phyloP scores from a whole-genome alignment of 768 basidiomycete species.

The Lyophyllum shimeji region DNA sequence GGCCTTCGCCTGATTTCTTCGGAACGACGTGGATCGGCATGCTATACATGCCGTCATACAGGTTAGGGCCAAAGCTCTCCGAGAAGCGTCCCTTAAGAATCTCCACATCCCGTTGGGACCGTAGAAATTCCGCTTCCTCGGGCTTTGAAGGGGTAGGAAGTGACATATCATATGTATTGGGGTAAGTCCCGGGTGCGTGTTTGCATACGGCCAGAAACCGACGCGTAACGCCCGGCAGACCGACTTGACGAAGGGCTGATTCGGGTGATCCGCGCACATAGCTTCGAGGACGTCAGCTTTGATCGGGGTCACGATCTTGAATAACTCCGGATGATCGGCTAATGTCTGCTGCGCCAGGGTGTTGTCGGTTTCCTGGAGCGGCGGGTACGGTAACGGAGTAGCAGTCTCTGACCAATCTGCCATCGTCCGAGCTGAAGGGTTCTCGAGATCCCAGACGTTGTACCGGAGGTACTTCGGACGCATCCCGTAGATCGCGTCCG shows the following conservation, averaged over 20 bases:
- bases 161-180: slow-evolving; percentile 14
- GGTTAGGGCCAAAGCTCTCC: slow-evolving; percentile 19
- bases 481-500: too few relatives aligned
- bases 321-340: background rate
- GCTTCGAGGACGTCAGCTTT: slow-evolving; percentile 1
- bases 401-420: slow-evolving; percentile 12
- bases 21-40: slow-evolving; percentile 34
- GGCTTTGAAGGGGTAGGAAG: background rate
- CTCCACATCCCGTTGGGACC: slow-evolving; percentile 17
- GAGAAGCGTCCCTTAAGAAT: slow-evolving; percentile 15
- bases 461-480: too few relatives aligned
- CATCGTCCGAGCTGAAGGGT: too few relatives aligned
- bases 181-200: slow-evolving; percentile 13
- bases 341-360: background rate
- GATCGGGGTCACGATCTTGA: slow-evolving; percentile 1
- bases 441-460: too few relatives aligned
- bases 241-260: slow-evolving; percentile 8
- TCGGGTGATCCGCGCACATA: slow-evolving; percentile 5
- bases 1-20: slow-evolving; percentile 23
- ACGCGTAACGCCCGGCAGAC: slow-evolving; percentile 1
- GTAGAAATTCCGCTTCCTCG: slow-evolving; percentile 17
- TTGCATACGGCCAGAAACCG: slow-evolving; percentile 13
- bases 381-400: slow-evolving; percentile 13
- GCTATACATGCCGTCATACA: slow-evolving; percentile 34
- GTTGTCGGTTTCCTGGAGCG: slow-evolving; percentile 6